phyloP scores from a whole-genome alignment of 306 rosid species.

The Castanospermum australe region DNA sequence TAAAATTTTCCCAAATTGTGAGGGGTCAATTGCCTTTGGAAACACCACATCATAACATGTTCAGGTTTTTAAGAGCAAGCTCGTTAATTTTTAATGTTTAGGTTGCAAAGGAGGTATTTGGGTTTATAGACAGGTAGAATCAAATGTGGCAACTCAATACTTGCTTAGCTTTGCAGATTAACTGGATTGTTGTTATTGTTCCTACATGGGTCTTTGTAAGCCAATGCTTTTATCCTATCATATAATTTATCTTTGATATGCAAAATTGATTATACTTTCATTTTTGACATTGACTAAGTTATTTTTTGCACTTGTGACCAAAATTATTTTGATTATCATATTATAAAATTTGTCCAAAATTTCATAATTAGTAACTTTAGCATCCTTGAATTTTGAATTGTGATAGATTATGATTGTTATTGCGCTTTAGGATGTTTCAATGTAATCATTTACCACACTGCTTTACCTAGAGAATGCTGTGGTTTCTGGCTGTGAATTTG shows the following conservation, averaged over 20 bases:
- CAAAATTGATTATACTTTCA: too few species aligned
- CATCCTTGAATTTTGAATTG: not conserved
- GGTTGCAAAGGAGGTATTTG: not conserved
- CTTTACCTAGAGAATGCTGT: not conserved
- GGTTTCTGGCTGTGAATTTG: not conserved
- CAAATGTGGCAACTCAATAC: not conserved
- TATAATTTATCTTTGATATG: too few species aligned
- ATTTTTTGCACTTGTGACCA: not conserved
- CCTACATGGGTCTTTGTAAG: not conserved
- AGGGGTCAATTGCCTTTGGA: not conserved
- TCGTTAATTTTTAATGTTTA: not conserved
- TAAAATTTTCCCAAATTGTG: not conserved
- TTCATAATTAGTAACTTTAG: not conserved
- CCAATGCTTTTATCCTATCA: not conserved
- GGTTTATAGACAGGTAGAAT: not conserved
- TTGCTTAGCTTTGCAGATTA: not conserved
- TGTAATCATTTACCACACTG: not conserved
- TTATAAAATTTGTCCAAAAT: too few species aligned
- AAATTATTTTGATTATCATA: not conserved
- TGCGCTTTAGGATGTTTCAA: not conserved
- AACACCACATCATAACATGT: not conserved
- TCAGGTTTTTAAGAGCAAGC: not conserved
- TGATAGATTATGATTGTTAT: not conserved
- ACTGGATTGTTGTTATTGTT: not conserved
- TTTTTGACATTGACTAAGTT: not conserved